A percentile compares a stretch with the other conserved stretches of the same genome.
Evolutionary conservation across 495 filamentous ascomycete genomes (phyloP).

Genomic region (Darksidea phi): DNA sequence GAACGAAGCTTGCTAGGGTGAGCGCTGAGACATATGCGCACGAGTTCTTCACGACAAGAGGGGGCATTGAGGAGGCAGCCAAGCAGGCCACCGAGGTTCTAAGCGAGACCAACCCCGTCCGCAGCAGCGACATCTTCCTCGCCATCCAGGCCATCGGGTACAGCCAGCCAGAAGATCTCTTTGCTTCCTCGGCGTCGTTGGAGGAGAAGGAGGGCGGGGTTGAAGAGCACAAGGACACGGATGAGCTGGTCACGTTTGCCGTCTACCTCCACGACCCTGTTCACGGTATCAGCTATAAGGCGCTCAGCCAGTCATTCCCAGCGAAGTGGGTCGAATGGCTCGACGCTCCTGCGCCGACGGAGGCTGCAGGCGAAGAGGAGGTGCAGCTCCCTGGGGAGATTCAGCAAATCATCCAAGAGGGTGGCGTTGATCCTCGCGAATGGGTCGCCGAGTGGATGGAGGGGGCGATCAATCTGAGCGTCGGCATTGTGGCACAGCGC

Average conservation of each 20-base stretch:
- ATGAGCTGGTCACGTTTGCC: slow-evolving; percentile 73
- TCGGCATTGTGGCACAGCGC: slow-evolving; percentile 88
- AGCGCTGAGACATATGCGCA: slow-evolving; percentile 82
- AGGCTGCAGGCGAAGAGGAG: slow-evolving; percentile 43
- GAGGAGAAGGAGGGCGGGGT: slow-evolving; percentile 51
- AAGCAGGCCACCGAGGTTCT: slow-evolving; percentile 70
- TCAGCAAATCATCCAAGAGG: slow-evolving; percentile 77
- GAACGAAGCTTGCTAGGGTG: slow-evolving; percentile 81
- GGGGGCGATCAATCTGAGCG: slow-evolving; percentile 73
- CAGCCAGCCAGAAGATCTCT: slow-evolving; percentile 61
- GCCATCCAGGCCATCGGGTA: slow-evolving; percentile 83
- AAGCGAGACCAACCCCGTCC: slow-evolving; percentile 81
- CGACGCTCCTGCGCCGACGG: slow-evolving; percentile 65
- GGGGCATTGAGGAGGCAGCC: slow-evolving; percentile 77
- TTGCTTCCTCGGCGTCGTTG: slow-evolving; percentile 55
- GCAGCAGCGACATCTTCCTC: slow-evolving; percentile 91
- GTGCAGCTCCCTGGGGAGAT: slow-evolving; percentile 73
- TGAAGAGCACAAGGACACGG: slow-evolving; percentile 51
- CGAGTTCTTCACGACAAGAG: slow-evolving; percentile 74
- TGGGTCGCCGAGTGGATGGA: slow-evolving; percentile 98
- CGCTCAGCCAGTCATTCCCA: slow-evolving; percentile 81
- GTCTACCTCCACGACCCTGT: slow-evolving; percentile 91
- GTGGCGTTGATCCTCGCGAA: slow-evolving; percentile 90
- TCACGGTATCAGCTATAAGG: slow-evolving; percentile 82
- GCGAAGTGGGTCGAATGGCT: slow-evolving; percentile 88